A percentile compares a stretch with the other conserved stretches of the same genome.
phyloP scores from a whole-genome alignment of 192 early-diverging fungal genomes.

The Coemansia sp. region DNA sequence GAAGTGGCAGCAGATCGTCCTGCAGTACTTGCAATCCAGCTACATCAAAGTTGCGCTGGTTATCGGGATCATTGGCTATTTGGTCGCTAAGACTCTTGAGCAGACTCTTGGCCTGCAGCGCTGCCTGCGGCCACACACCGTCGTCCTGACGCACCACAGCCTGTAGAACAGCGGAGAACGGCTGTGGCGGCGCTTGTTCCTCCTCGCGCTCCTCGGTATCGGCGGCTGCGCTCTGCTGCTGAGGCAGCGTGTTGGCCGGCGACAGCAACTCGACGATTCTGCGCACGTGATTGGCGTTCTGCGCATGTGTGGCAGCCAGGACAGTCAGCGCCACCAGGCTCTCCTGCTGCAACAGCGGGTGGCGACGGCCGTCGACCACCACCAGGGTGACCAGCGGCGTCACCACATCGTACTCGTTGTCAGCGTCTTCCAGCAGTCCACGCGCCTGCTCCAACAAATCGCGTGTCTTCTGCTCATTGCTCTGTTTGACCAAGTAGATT shows the following conservation, averaged over 20 bases:
- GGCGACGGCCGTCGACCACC: constrained; percentile 39
- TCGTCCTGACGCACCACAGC: constrained; percentile 11
- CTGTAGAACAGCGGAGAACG: constrained; percentile 18
- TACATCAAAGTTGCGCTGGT: not conserved
- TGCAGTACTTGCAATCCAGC: constrained; percentile 13
- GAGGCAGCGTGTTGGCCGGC: constrained; percentile 3
- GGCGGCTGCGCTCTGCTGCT: not conserved
- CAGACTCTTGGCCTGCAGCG: constrained; percentile 47
- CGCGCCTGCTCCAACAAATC: not conserved
- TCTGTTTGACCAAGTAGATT: constrained; percentile 10
- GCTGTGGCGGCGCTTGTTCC: not conserved
- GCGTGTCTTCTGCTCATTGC: not conserved
- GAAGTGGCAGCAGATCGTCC: constrained; percentile 6
- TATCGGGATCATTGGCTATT: not conserved
- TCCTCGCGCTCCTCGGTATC: not conserved
- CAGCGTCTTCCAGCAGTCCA: not conserved
- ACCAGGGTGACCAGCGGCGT: constrained; percentile 35
- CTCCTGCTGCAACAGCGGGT: constrained; percentile 52
- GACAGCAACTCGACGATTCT: constrained; percentile 21
- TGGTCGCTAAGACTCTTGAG: constrained; percentile 5
- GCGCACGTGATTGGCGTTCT: not conserved
- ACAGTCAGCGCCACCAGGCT: constrained; percentile 44
- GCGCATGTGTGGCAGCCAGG: constrained; percentile 16
- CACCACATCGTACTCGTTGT: constrained; percentile 18
- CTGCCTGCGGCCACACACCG: constrained; percentile 32